These are phyloP conservation scores for Hansfordia pulvinata DNA, from an alignment of 2,329 filamentous ascomycete species.

Conservation along the genomic window DNA sequence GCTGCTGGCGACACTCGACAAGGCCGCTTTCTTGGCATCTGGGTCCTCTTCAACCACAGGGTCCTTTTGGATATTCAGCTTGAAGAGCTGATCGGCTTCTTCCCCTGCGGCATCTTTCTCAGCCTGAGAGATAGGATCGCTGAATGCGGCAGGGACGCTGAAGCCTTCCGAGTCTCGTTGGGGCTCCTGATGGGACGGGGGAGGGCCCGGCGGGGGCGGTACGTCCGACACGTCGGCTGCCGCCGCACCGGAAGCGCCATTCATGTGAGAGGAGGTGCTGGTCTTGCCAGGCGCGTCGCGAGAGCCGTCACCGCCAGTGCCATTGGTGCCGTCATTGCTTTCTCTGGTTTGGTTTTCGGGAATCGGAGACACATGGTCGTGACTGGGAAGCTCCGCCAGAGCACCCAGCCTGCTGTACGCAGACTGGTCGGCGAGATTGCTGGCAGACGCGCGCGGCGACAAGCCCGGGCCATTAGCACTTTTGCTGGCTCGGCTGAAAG, in stretches of 20 bases:
- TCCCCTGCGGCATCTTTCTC: constrained; percentile 51
- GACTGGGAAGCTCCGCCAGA: no score
- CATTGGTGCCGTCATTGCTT: constrained; percentile 36
- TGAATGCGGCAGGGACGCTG: constrained; percentile 50
- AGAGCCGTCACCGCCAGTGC: constrained; percentile 22
- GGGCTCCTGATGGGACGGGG: constrained; percentile 28
- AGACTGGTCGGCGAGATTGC: constrained; percentile 40
- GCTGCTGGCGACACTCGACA: constrained; percentile 64
- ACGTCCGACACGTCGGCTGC: constrained; percentile 33
- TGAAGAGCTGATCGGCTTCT: constrained; percentile 55
- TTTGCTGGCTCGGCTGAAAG: constrained; percentile 47
- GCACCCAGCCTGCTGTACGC: constrained; percentile 38
- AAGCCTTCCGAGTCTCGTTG: constrained; percentile 64
- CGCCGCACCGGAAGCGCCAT: constrained; percentile 25
- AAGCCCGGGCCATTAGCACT: constrained; percentile 47
- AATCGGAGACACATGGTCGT: no score
- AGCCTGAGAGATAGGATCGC: constrained; percentile 58
- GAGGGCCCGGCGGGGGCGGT: constrained; percentile 35
- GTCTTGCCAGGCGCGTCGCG: constrained; percentile 16
- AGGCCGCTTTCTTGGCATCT: constrained; percentile 56
- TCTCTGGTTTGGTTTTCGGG: no score
- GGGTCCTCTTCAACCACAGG: constrained; percentile 69
- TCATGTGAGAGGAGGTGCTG: constrained; percentile 24
- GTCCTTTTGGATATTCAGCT: constrained; percentile 65
- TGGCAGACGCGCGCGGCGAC: constrained; percentile 45